A percentile compares a stretch with the other conserved stretches of the same genome.
Evolutionary conservation across 306 rosid species (phyloP).

Genomic region (Vigna angularis): DNA sequence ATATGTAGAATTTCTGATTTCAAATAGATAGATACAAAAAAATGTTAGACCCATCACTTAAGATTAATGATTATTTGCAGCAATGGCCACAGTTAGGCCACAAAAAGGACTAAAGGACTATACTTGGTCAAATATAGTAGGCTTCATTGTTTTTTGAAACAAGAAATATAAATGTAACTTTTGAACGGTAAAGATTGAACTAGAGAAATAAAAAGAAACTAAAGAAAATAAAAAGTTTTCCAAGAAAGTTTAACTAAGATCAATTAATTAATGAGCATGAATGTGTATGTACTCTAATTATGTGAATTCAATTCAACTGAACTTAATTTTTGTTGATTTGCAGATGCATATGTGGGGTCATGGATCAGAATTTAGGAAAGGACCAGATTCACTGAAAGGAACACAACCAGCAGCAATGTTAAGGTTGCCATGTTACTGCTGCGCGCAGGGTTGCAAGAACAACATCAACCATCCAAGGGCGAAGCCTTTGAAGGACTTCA

Average conservation of each 20-base stretch:
- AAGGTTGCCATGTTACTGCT: constrained; percentile 92
- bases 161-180: not conserved
- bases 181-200: not conserved
- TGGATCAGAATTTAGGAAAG: constrained; percentile 92
- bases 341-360: constrained; percentile 99
- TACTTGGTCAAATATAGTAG: constrained; percentile 38
- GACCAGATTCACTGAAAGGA: constrained; percentile 86
- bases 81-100: not conserved
- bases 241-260: constrained; percentile 5
- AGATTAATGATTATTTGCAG: constrained; percentile 20
- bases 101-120: not conserved
- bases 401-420: constrained; percentile 97
- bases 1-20: no score
- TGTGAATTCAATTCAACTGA: not conserved
- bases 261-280: not conserved
- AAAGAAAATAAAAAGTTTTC: not conserved
- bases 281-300: not conserved
- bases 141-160: not conserved
- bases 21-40: no score
- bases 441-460: constrained; percentile 96
- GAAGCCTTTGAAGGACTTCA: constrained; percentile 89
- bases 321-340: not conserved
- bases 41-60: constrained; percentile 11
- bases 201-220: not conserved
- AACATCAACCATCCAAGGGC: constrained; percentile 94